Evolutionary conservation across 2,329 filamentous ascomycete species (phyloP), one percentile per base, ranked within the genome.

Genomic region (Chaetomiaceae sp.): DNA sequence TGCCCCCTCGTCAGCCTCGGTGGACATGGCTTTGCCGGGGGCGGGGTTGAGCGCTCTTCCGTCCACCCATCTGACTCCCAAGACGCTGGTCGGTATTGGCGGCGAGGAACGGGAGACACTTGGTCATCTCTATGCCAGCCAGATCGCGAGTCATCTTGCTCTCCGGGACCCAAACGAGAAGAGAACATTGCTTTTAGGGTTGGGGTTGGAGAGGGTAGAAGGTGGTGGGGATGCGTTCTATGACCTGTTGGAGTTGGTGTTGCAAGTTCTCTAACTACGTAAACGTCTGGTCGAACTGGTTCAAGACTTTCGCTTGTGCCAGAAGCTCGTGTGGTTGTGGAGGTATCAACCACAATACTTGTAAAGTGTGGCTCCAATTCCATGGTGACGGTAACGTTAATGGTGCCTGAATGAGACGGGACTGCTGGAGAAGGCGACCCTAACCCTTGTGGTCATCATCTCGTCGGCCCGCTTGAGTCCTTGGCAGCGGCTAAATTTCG

Each of bases 41-140:
- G 66, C 63, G 6, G 66, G 64, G 38, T 58, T 65, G 6, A 67
- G 68, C n/a, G 64, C 76, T 11, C 77, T 97, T 1, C 93, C 93
- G 1, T 79, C 88, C 46, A 75, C 83, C 27, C 84, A 93, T 57
- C 74, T 97, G 34, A 95, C 88, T 0, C 88, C 93, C 1, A 91
- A 82, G 30, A 95, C 89, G 0, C 71, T 98, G 3, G 74, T 98
- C 0, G 93, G 93, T 2, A 89, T 85, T 9, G 88, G 90, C 37
- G 81, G 84, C 26, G 75, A 84, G 42, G 82, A 86, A 38, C 78
- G 89, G 35, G 89, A 96, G 60, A 87, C 85, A 0, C 66, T 94
- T 5, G 91, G 88, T 1, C 90, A 96, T 64, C 78, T 96, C 2
- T 84, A 94, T 60, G 90, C 90, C 3, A 87, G 87, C 35, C 91